Evolutionary conservation across 148 eudicot genomes (phyloP).

Genomic region (Arctostaphylos glauca): DNA sequence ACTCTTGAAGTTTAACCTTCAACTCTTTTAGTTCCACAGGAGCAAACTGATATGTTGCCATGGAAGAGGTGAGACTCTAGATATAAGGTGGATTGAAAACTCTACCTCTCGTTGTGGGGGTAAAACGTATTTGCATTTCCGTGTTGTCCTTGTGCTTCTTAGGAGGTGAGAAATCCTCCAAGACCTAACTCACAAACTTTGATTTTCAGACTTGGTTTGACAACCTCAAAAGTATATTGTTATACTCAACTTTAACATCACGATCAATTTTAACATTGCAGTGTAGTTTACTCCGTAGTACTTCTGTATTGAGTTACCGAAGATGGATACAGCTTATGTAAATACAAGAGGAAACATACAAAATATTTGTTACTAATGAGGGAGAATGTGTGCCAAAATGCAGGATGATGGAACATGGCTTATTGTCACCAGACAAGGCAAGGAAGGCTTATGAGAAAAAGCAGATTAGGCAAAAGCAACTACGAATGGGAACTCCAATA

Average conservation of each 20-base stretch:
- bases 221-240: neutral
- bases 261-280: neutral
- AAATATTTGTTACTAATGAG: neutral
- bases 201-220: neutral
- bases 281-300: neutral
- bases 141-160: neutral
- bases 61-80: too few relatives aligned
- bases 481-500: slow-evolving; percentile 62
- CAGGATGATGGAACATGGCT: slow-evolving; percentile 96
- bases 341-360: neutral
- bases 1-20: too few relatives aligned
- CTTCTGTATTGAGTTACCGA: neutral
- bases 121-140: neutral
- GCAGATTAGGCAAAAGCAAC: slow-evolving; percentile 77
- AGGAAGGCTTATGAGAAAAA: slow-evolving; percentile 84
- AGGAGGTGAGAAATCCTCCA: neutral
- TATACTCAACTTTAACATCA: neutral
- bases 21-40: too few relatives aligned
- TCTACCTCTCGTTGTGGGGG: too few relatives aligned
- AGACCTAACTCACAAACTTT: neutral
- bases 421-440: slow-evolving; percentile 73
- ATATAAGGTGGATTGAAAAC: too few relatives aligned
- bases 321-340: neutral
- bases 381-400: slow-evolving; percentile 14
- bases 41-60: too few relatives aligned